Base-by-base conservation (phyloP, 2,329 filamentous ascomycete species). In the Microcyclosporella mali region DNA sequence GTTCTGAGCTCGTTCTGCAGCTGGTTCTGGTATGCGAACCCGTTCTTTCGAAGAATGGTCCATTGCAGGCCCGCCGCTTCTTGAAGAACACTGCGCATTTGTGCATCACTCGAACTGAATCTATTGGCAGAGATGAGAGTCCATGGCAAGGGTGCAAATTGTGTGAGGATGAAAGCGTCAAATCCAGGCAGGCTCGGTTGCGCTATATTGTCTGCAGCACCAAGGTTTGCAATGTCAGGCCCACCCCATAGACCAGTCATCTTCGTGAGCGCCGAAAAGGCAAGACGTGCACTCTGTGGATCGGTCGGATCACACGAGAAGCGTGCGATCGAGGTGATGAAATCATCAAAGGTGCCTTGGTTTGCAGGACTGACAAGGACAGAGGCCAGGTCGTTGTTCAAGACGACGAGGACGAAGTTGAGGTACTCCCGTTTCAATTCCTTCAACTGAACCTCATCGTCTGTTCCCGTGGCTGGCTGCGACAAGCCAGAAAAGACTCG, bases 171-270 rank as follows among this genome's bases (percentile, higher is more conserved):
- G 67, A 95, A 97, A 43, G 79, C 77, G 56, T 95, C 88, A 61
- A 98, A 98, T 6, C 92, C 90, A 2, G 89, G 86, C 19, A 98
- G 65, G 2, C 66, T 65, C 3, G 71, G 68, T 3, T 79, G 70
- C 1, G 72, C 71, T 3, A 74, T 67, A 2, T 74, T 74, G 44
- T 11, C 73, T 68, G 41, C 29, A n/a, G 41, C 29, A n/a, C 28
- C 31, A 18, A 41, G 29, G 28, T 72, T 75, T 12, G 66, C 53
- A 33, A 80, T 67, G 51, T 94, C 87, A 1, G 88, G 85, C 0
- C 90, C 92, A 44, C 92, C 90, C 90, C 92, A 98, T 31, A 88
- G 81, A 21, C 77, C 73, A 7, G 84, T 86, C 83, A 98, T 95
- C 51, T 82, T 82, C 16, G 78, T 76, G 57, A 98, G 77, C 10